phyloP scores from a whole-genome alignment of 306 rosid genomes.

The Vicia sativa region DNA sequence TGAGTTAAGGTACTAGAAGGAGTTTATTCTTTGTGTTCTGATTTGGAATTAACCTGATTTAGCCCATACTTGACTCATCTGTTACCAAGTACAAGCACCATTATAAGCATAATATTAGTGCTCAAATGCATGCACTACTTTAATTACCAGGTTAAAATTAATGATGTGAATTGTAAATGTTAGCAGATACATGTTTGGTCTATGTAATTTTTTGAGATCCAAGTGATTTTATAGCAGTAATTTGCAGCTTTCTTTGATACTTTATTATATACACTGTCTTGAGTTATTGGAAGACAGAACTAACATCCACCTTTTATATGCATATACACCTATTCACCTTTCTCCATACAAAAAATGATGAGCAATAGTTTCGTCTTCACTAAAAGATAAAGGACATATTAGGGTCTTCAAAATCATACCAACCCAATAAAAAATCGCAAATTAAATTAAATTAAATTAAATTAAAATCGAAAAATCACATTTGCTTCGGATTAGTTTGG shows the following conservation, averaged over 20 bases:
- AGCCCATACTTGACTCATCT: conserved; percentile 48
- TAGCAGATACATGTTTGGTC: not conserved
- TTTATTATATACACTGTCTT: conserved; percentile 27
- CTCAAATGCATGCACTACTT: conserved; percentile 17
- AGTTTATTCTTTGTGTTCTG: conserved; percentile 31
- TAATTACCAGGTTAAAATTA: not conserved
- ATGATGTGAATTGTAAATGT: not conserved
- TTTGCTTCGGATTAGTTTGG: too few relatives aligned
- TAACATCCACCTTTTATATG: too few relatives aligned
- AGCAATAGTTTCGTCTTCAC: too few relatives aligned
- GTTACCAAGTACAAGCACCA: not conserved
- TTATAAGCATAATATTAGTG: not conserved
- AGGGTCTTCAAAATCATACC: too few relatives aligned
- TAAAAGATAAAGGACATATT: too few relatives aligned
- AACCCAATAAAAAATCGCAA: too few relatives aligned
- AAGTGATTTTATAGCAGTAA: conserved; percentile 44
- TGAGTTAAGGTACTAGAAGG: conserved; percentile 18
- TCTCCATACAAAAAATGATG: too few relatives aligned
- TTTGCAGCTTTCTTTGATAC: conserved; percentile 38
- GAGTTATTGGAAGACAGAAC: conserved; percentile 41
- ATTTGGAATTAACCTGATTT: conserved; percentile 35
- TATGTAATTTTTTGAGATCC: conserved; percentile 41
- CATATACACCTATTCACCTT: too few relatives aligned
- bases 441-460: too few relatives aligned
- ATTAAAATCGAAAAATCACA: too few relatives aligned